Percentiles rank a stretch among this genome's conserved stretches.
These are phyloP conservation scores for Nothophoma quercina DNA, from an alignment of 2,329 filamentous ascomycete genomes.

Conservation along the genomic window DNA sequence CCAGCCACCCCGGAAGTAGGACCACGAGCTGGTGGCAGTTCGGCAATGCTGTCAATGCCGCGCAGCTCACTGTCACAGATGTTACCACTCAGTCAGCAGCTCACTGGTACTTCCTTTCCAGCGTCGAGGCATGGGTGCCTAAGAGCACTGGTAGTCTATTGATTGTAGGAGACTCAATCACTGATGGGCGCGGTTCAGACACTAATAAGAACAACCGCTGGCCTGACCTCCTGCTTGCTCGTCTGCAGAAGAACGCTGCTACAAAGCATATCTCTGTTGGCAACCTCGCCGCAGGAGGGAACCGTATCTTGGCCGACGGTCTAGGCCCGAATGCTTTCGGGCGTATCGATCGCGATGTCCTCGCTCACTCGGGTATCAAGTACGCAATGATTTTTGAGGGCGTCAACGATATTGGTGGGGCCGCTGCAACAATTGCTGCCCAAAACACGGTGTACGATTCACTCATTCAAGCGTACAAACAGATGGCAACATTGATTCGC, in stretches of 20 bases:
- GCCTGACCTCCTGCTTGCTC: conserved; percentile 51
- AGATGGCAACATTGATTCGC: conserved; percentile 65
- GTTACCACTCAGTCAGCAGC: conserved; percentile 47
- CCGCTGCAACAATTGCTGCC: conserved; percentile 51
- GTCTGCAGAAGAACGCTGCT: conserved; percentile 51
- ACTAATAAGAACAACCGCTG: conserved; percentile 66
- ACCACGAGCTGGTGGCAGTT: conserved; percentile 67
- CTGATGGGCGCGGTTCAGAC: conserved; percentile 68
- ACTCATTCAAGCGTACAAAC: conserved; percentile 65
- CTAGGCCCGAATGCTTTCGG: conserved; percentile 68
- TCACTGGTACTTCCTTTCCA: conserved; percentile 66
- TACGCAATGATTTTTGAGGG: conserved; percentile 73
- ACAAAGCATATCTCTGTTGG: conserved; percentile 63
- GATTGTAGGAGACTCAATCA: conserved; percentile 71
- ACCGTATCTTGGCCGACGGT: conserved; percentile 67
- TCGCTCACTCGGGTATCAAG: conserved; percentile 63
- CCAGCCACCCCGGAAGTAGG: conserved; percentile 70
- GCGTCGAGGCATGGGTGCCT: conserved; percentile 63
- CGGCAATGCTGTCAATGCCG: conserved; percentile 63
- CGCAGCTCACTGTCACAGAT: conserved; percentile 56
- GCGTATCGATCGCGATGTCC: conserved; percentile 70
- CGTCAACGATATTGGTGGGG: conserved; percentile 68
- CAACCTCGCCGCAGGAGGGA: conserved; percentile 75
- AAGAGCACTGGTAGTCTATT: conserved; percentile 55
- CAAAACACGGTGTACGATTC: conserved; percentile 59